These are phyloP conservation scores for Senecio squalidus DNA, from an alignment of 140 eudicot species.

Conservation along the genomic window DNA sequence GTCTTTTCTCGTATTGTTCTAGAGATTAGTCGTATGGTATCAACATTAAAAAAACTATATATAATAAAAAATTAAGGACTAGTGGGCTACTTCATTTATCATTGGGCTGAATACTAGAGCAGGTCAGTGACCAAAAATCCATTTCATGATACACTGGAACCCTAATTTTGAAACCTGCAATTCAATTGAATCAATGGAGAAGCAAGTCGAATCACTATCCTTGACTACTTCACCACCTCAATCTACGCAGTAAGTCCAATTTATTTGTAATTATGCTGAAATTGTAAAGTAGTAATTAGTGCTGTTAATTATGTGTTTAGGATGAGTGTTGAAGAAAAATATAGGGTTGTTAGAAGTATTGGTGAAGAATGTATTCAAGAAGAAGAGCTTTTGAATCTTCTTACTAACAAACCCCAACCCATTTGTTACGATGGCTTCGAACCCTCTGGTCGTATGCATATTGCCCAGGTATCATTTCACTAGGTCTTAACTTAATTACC, in stretches of 20 bases:
- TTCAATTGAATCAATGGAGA: background rate
- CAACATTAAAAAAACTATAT: too few species aligned
- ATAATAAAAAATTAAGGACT: too few species aligned
- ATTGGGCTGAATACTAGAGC: too few species aligned
- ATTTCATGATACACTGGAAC: too few species aligned
- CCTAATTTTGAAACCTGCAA: background rate
- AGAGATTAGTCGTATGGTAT: too few species aligned
- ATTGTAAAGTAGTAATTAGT: background rate
- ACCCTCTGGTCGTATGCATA: conserved; percentile 94
- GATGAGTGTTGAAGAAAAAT: conserved; percentile 62
- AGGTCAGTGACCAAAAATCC: too few species aligned
- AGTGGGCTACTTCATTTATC: too few species aligned
- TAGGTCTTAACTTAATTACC: too few species aligned
- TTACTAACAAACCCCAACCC: conserved; percentile 66
- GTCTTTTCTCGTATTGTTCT: too few species aligned
- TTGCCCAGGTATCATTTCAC: conserved; percentile 55
- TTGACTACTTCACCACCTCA: background rate
- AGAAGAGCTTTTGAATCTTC: conserved; percentile 66
- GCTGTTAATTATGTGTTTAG: conserved; percentile 30
- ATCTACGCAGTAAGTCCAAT: background rate
- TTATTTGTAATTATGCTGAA: too few species aligned
- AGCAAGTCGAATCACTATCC: background rate
- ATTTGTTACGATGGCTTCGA: conserved; percentile 93
- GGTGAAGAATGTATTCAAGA: conserved; percentile 93
- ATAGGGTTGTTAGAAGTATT: conserved; percentile 56